Evolutionary conservation across 208 protist genomes (phyloP), one percentile per base, ranked within the genome.

Genomic region (Acanthamoeba royreba): DNA sequence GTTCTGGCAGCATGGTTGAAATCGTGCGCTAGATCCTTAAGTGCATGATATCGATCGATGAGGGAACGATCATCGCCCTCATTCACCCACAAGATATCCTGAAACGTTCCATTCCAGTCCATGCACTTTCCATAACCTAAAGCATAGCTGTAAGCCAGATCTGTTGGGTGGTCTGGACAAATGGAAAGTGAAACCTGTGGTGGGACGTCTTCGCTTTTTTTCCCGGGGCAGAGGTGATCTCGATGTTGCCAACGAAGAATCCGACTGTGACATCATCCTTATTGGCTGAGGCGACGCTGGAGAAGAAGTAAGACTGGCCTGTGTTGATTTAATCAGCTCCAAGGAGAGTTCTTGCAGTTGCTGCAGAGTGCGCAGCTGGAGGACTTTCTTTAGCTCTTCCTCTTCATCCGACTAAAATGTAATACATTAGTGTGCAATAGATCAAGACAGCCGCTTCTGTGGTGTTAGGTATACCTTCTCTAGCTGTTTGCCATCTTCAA

Each of bases 1-100:
- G 85, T 92, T 8, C 43, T 15, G 2, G 85, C 85, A 25, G 85
- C 85, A 28, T 92, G 85, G 35, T 92, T 92, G 55, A 92, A 92
- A 42, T 92, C 85, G 35, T 92, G 53, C 19, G 85, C 85, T 7
- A 92, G 43, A 42, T 92, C 85, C 85, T 87, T 87, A 4, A 87
- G 42, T 11, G 79, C 79, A 8, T 28, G 79, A 45, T 87, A 87
- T 9, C 79, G 79, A n/a, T 87, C 46, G 31, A 61, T 42, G 1
- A 87, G 79, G 7, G 79, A 87, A 4, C 79, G 79, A 19, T 61
- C 79, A 35, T 87, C 79, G n/a, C 79, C 79, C 31, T 87, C 79
- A 7, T 87, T 87, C 11, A 87, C 79, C 79, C 79, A 87, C 17
- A 87, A 45, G 31, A 87, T 87, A 35, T 87, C 79, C 79, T 87